Conservation (phyloP, 805 yeast species). For the Yamadazyma ubonensis region DNA sequence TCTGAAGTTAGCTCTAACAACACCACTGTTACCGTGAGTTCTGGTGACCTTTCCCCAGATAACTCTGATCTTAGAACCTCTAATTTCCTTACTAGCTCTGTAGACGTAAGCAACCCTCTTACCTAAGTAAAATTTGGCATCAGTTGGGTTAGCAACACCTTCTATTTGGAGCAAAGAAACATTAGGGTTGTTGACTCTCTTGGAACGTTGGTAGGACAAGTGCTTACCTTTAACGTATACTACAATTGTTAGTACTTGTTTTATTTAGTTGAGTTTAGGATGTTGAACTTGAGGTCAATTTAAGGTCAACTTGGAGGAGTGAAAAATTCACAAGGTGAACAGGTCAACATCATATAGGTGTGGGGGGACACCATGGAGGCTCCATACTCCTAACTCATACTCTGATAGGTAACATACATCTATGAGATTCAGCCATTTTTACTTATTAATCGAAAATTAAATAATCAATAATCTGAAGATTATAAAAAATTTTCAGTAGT, state of each 20-base stretch:
- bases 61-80: conserved; percentile 99
- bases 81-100: conserved; percentile 96
- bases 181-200: conserved; percentile 97
- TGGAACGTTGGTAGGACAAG: conserved; percentile 99
- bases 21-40: conserved; percentile 98
- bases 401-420: conserved; percentile 68
- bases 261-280: neutral
- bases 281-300: conserved; percentile 1
- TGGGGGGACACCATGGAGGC: too few species aligned
- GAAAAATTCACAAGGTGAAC: too few species aligned
- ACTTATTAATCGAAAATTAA: conserved; percentile 13
- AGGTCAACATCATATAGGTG: too few species aligned
- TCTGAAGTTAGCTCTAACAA: conserved; percentile 98
- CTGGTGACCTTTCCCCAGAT: conserved; percentile 99
- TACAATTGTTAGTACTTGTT: conserved; percentile 40
- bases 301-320: neutral
- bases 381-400: too few species aligned
- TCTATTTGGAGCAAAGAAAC: conserved; percentile 95
- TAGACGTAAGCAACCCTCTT: conserved; percentile 99
- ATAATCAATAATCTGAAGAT: conserved; percentile 13
- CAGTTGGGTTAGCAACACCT: conserved; percentile 89
- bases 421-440: conserved; percentile 92
- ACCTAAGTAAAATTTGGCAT: conserved; percentile 99
- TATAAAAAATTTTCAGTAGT: conserved; percentile 15
- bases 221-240: conserved; percentile 99